A percentile compares a stretch with the other conserved stretches of the same genome.
Conservation (phyloP, 2,329 filamentous ascomycete species). For the Parastagonospora avenae region DNA sequence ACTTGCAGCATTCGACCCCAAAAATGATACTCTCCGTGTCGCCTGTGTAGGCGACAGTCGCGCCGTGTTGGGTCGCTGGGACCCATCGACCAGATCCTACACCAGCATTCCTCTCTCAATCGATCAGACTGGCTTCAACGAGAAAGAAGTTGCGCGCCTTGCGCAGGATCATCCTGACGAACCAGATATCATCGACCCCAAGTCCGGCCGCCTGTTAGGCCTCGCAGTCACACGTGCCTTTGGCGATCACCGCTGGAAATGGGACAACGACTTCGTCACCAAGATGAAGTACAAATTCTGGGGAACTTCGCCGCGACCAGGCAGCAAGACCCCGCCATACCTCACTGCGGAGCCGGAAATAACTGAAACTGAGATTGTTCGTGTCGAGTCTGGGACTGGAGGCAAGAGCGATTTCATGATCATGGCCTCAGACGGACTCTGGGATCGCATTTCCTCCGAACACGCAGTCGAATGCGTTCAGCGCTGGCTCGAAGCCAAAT, state of each 20-base stretch:
- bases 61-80: conserved; percentile 64
- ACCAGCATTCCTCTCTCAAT: conserved; percentile 60
- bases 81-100: conserved; percentile 53
- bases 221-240: conserved; percentile 68
- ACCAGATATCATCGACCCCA: conserved; percentile 57
- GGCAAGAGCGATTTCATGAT: conserved; percentile 63
- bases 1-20: conserved; percentile 65
- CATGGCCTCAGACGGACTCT: conserved; percentile 70
- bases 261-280: conserved; percentile 57
- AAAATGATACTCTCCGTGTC: conserved; percentile 60
- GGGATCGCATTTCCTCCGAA: conserved; percentile 64
- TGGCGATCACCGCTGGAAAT: conserved; percentile 73
- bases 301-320: conserved; percentile 54
- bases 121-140: conserved; percentile 71
- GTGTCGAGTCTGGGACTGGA: conserved; percentile 31
- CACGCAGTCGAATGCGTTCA: conserved; percentile 64
- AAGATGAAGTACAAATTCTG: conserved; percentile 55
- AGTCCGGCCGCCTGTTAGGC: conserved; percentile 66
- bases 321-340: conserved; percentile 65
- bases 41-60: conserved; percentile 72
- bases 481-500: conserved; percentile 57
- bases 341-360: conserved; percentile 70
- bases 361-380: conserved; percentile 59
- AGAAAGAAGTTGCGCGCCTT: conserved; percentile 62
- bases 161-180: conserved; percentile 66